Base-by-base conservation (phyloP, 31 red algal genomes). In the Odonthalia washingtoniensis region DNA sequence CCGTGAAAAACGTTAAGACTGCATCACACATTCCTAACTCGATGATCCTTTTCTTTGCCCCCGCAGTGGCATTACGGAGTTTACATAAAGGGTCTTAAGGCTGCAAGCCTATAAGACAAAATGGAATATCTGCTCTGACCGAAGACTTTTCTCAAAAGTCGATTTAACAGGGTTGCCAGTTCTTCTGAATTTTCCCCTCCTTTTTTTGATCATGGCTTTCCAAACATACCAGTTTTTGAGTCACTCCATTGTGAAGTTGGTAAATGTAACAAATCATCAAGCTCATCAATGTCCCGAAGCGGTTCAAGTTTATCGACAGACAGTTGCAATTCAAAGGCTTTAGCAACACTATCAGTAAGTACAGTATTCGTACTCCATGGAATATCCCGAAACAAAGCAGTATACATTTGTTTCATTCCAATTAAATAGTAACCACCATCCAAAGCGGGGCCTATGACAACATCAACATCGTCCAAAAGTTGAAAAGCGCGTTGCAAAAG, bases 381-480 rank as follows among this genome's bases (percentile, higher is more conserved):
- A n/a, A 94, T 94, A 74, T 78, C 68, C 32, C 45, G 40, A 86
- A 94, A 94, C n/a, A 94, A 68, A 31, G 36, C 33, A 37, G 32
- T 46, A 30, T 92, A 49, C 40, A 76, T 37, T 4, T 24, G 32
- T 5, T 75, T 85, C 53, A 98, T 73, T 33, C 92, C 96, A 1
- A 98, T 72, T n/a, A 98, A 62, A 84, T 98, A 98, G 70, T 94
- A 98, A 0, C 96, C 96, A 0, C 96, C 96, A 88, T 98, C 96
- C 33, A 62, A 53, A n/a, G 92, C 86, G 3, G 96, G 96, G 18
- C 96, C 96, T 43, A 98, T 84, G 31, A 98, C 96, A 27, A 92
- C 69, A 78, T 92, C 89, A 27, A 65, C 39, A 24, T 73, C 36
- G 4, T 96, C 89, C 2, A 96, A 77, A 44, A 77, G 6, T 12